phyloP scores from a whole-genome alignment of 2,329 filamentous ascomycete species.

The Hypoxylon sp. region DNA sequence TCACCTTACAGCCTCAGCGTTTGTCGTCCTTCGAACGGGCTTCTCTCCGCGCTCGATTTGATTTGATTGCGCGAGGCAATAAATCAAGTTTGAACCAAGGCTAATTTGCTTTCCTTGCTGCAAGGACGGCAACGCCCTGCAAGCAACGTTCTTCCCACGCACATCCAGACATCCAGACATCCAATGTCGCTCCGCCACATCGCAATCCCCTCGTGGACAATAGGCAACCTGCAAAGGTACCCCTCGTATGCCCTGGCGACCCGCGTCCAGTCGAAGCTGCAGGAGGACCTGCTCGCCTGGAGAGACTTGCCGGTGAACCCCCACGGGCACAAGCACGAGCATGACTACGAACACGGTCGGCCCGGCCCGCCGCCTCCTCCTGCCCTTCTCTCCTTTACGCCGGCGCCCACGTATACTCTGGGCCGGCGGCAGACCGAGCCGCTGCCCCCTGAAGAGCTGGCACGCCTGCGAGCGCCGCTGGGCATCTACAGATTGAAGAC shows the following conservation, averaged over 20 bases:
- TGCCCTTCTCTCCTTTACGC: slow-evolving; percentile 85
- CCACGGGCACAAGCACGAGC: not conserved
- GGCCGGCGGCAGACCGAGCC: slow-evolving; percentile 80
- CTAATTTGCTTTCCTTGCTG: not conserved
- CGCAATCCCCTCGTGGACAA: slow-evolving; percentile 53
- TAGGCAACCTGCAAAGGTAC: slow-evolving; percentile 45
- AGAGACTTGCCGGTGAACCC: slow-evolving; percentile 58
- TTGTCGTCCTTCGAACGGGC: not conserved
- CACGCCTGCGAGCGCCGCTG: slow-evolving; percentile 61
- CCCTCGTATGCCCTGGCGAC: slow-evolving; percentile 58
- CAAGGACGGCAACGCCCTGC: slow-evolving; percentile 1
- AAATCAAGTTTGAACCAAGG: slow-evolving; percentile 7
- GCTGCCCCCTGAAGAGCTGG: slow-evolving; percentile 63
- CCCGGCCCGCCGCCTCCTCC: slow-evolving; percentile 61
- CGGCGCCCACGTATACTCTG: slow-evolving; percentile 87
- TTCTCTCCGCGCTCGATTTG: slow-evolving; percentile 12
- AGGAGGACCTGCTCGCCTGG: slow-evolving; percentile 69
- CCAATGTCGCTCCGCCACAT: slow-evolving; percentile 57
- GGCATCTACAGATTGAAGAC: slow-evolving; percentile 45
- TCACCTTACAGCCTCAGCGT: slow-evolving; percentile 17
- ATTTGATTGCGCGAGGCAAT: slow-evolving; percentile 18
- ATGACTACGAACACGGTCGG: not conserved
- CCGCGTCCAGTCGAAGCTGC: slow-evolving; percentile 58
- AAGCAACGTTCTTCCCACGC: not conserved
- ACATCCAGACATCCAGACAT: not conserved